Conservation (phyloP, 495 filamentous ascomycete species). For the Extremus antarcticus region DNA sequence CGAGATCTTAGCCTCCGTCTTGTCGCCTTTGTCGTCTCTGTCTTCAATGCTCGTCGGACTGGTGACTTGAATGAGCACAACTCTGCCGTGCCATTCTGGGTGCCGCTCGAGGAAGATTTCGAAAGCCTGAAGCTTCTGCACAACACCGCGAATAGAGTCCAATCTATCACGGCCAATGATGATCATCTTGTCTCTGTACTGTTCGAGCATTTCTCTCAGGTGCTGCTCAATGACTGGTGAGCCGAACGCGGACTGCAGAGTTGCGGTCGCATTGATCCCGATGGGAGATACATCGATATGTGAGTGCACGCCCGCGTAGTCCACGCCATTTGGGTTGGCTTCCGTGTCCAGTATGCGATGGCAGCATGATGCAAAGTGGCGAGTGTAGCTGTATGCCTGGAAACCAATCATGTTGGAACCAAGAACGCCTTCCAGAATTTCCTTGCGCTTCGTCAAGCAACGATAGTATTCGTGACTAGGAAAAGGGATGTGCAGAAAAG, state of each 20-base stretch:
- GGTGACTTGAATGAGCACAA: constrained; percentile 90
- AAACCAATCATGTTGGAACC: constrained; percentile 87
- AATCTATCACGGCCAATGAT: constrained; percentile 90
- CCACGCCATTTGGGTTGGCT: constrained; percentile 66
- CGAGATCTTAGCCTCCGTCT: constrained; percentile 71
- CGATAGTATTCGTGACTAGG: constrained; percentile 88
- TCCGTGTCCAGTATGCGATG: constrained; percentile 77
- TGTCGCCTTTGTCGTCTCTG: constrained; percentile 52
- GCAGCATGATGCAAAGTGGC: constrained; percentile 87
- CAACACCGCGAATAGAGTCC: constrained; percentile 79
- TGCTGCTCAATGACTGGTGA: constrained; percentile 56
- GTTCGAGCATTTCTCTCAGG: constrained; percentile 49
- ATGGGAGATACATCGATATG: constrained; percentile 86
- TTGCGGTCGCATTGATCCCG: constrained; percentile 67
- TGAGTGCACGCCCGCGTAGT: constrained; percentile 78
- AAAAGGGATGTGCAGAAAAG: constrained; percentile 86
- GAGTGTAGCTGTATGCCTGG: constrained; percentile 84
- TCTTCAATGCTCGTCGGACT: constrained; percentile 71
- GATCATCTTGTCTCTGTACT: constrained; percentile 76
- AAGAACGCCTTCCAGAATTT: constrained; percentile 75
- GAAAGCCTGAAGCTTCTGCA: constrained; percentile 87
- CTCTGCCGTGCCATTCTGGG: constrained; percentile 79
- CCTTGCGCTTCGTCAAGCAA: constrained; percentile 74
- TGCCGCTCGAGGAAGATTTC: constrained; percentile 79
- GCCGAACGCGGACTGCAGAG: constrained; percentile 59